phyloP scores from a whole-genome alignment of 2,329 filamentous ascomycete species.

The Amauroascus verrucosus region DNA sequence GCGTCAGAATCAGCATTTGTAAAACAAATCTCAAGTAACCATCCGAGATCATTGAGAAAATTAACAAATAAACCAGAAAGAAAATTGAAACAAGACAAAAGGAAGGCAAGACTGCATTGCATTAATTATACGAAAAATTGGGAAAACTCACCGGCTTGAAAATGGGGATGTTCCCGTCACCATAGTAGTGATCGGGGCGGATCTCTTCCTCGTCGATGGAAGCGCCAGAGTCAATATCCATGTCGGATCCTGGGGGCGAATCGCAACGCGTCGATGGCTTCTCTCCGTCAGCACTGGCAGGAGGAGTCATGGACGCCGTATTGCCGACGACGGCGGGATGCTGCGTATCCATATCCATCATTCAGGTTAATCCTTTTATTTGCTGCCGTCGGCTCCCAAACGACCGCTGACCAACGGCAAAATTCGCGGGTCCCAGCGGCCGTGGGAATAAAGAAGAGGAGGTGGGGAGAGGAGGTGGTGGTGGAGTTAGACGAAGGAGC shows the following conservation, averaged over 20 bases:
- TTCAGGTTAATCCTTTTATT: not conserved
- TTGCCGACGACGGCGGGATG: slow-evolving; percentile 12
- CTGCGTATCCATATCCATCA: slow-evolving; percentile 3
- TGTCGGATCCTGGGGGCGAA: slow-evolving; percentile 27
- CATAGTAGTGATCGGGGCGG: slow-evolving; percentile 79
- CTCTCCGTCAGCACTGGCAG: slow-evolving; percentile 36
- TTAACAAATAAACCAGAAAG: not conserved
- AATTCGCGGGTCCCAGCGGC: slow-evolving; percentile 32
- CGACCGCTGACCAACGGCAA: slow-evolving; percentile 39
- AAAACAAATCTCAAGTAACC: too few species aligned
- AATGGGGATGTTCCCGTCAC: slow-evolving; percentile 69
- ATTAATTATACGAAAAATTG: too few species aligned
- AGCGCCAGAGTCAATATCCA: slow-evolving; percentile 16
- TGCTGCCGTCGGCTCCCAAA: slow-evolving; percentile 32
- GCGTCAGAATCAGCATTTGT: too few species aligned
- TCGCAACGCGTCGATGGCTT: slow-evolving; percentile 31
- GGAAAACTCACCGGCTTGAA: slow-evolving; percentile 66
- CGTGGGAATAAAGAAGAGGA: slow-evolving; percentile 23
- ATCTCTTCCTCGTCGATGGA: slow-evolving; percentile 52
- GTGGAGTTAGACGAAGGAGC: not conserved
- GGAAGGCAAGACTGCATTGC: not conserved
- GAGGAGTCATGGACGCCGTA: slow-evolving; percentile 34
- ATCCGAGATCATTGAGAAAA: too few species aligned
- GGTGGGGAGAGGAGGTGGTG: slow-evolving; percentile 8
- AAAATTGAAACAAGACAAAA: not conserved